Evolutionary conservation across 2,329 filamentous ascomycete species (phyloP).

Genomic region (Colletotrichum neosansevieriae): DNA sequence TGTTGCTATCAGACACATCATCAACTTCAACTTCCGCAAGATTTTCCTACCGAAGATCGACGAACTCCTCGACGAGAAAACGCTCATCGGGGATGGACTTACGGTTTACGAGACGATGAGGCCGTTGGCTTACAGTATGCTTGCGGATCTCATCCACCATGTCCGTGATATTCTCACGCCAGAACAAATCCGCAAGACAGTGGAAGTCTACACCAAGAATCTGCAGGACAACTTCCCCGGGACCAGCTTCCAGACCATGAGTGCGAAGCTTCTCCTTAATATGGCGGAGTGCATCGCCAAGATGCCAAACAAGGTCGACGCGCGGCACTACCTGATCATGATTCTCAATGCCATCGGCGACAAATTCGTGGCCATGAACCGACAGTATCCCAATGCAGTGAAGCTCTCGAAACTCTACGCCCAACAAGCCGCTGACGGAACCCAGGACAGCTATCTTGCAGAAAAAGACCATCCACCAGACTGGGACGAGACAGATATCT

Average conservation of each 20-base stretch:
- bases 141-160: conserved; percentile 97
- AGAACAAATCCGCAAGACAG: conserved; percentile 93
- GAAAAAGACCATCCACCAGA: conserved; percentile 85
- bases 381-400: conserved; percentile 93
- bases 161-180: conserved; percentile 89
- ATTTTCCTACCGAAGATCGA: conserved; percentile 97
- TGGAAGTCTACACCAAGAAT: conserved; percentile 97
- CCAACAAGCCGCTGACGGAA: conserved; percentile 72
- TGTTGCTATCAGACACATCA: conserved; percentile 97
- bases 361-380: conserved; percentile 98
- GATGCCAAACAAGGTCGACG: conserved; percentile 91
- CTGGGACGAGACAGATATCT: conserved; percentile 99
- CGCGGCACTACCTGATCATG: conserved; percentile 94
- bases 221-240: conserved; percentile 95
- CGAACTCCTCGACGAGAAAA: conserved; percentile 92
- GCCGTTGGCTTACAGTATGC: conserved; percentile 96
- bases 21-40: conserved; percentile 98
- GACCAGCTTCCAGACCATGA: conserved; percentile 99
- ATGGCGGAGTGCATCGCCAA: conserved; percentile 99
- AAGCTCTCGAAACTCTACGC: conserved; percentile 87
- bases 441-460: conserved; percentile 83
- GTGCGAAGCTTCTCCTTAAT: conserved; percentile 94
- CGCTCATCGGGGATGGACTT: conserved; percentile 92
- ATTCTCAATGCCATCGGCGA: conserved; percentile 98
- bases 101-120: conserved; percentile 98